Evolutionary conservation across 441 rosid genomes (phyloP).

Genomic region (Eutrema salsugineum): DNA sequence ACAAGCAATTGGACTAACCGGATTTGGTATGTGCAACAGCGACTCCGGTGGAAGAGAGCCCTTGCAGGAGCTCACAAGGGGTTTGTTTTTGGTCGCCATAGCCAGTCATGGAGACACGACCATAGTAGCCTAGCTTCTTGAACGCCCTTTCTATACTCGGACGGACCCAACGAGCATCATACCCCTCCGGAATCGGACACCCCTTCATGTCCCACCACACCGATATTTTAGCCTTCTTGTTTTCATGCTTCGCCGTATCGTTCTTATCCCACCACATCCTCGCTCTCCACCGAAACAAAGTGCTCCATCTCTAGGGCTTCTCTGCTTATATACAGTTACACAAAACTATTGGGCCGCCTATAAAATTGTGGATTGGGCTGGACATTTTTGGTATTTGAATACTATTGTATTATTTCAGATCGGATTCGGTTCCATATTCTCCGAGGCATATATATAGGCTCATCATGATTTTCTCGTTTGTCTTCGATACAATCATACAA

Average conservation of each 20-base stretch:
- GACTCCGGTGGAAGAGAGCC: neutral
- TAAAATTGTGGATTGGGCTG: no score
- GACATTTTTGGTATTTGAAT: no score
- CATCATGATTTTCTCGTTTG: slow-evolving; percentile 21
- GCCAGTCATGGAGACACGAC: neutral
- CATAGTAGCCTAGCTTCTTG: neutral
- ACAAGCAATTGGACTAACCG: neutral
- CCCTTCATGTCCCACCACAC: neutral
- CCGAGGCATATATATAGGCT: no score
- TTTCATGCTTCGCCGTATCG: no score
- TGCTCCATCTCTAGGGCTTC: no score
- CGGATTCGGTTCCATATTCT: no score
- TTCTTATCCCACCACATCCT: no score
- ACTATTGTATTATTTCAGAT: no score
- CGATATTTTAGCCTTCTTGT: neutral
- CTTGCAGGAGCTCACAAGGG: neutral
- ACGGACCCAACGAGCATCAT: neutral
- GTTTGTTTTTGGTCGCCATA: neutral
- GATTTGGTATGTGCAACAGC: neutral
- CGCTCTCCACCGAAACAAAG: no score
- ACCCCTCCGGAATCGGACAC: neutral
- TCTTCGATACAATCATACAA: slow-evolving; percentile 29
- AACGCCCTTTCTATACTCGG: neutral
- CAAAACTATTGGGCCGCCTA: no score
- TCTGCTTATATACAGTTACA: no score